Evolutionary conservation across 768 basidiomycete genomes (phyloP).

Genomic region (Pleurotus sapidus): DNA sequence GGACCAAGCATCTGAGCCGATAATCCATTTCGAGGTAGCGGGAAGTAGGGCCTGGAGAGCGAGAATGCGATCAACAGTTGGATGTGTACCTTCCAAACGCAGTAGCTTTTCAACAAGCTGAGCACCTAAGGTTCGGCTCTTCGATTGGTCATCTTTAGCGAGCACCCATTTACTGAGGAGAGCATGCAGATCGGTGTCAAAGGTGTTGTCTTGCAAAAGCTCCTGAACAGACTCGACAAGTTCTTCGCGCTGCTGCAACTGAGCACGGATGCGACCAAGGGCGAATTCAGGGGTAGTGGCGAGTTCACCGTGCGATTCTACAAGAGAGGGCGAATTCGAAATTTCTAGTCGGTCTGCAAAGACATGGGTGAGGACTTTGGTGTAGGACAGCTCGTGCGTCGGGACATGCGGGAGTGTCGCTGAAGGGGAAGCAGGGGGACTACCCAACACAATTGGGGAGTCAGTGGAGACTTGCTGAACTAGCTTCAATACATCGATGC

Average conservation of each 20-base stretch:
- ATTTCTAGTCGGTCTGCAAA: conserved; percentile 81
- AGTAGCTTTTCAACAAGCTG: conserved; percentile 53
- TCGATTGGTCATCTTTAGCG: conserved; percentile 64
- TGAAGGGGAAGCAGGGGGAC: conserved; percentile 22
- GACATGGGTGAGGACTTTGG: conserved; percentile 78
- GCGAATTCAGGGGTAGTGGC: conserved; percentile 96
- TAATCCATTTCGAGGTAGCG: conserved; percentile 86
- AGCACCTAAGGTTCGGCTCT: conserved; percentile 57
- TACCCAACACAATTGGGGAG: conserved; percentile 45
- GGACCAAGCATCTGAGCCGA: conserved; percentile 97
- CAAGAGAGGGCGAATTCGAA: conserved; percentile 77
- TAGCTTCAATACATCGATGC: conserved; percentile 48
- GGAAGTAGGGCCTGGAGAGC: conserved; percentile 60
- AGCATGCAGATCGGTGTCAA: conserved; percentile 59
- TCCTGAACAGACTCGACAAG: conserved; percentile 64
- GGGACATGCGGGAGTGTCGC: conserved; percentile 63
- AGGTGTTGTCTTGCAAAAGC: conserved; percentile 44
- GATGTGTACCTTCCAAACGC: conserved; percentile 31
- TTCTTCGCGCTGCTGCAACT: conserved; percentile 70
- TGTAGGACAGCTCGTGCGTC: conserved; percentile 88
- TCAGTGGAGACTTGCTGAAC: conserved; percentile 38
- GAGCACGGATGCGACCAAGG: conserved; percentile 84
- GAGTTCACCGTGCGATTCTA: conserved; percentile 63
- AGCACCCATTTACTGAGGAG: conserved; percentile 80
- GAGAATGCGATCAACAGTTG: conserved; percentile 55